Evolutionary conservation across 495 filamentous ascomycete species (phyloP).

Genomic region (Aspergillus nanangensis): DNA sequence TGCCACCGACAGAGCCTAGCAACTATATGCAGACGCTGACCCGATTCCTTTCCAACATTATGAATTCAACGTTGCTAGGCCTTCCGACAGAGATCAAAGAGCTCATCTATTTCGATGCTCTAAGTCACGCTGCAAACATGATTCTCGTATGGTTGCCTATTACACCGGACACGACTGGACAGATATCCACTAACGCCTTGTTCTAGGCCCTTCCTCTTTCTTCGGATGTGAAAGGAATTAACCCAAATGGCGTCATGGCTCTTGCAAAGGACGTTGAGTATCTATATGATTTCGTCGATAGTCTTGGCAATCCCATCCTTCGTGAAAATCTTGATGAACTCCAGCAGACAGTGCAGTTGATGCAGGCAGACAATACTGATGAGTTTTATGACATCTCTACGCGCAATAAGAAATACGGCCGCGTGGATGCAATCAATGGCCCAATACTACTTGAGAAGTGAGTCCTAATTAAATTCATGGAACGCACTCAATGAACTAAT

Average conservation of each 20-base stretch:
- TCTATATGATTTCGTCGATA: conserved; percentile 78
- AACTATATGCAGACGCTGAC: conserved; percentile 94
- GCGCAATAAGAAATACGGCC: conserved; percentile 85
- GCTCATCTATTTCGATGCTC: conserved; percentile 94
- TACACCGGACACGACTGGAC: not conserved
- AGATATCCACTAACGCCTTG: conserved; percentile 10
- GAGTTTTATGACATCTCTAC: conserved; percentile 89
- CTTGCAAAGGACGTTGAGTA: conserved; percentile 79
- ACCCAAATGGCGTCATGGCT: conserved; percentile 75
- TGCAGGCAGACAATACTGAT: conserved; percentile 84
- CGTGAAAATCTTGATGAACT: conserved; percentile 86
- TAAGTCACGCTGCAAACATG: conserved; percentile 82
- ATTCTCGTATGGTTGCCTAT: conserved; percentile 60
- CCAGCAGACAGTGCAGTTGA: conserved; percentile 81
- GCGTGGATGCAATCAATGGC: conserved; percentile 85
- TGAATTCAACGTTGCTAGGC: conserved; percentile 87
- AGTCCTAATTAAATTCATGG: conserved; percentile 11
- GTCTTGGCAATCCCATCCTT: conserved; percentile 74
- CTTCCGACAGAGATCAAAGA: conserved; percentile 93
- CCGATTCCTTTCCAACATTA: conserved; percentile 89
- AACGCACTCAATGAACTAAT: conserved; percentile 29
- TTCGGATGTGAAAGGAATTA: conserved; percentile 75
- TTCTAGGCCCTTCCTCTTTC: conserved; percentile 74
- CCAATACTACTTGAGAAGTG: conserved; percentile 86
- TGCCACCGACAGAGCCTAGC: conserved; percentile 63